Evolutionary conservation across 139 green algal species (phyloP).

Genomic region (Gonium pectorale): DNA sequence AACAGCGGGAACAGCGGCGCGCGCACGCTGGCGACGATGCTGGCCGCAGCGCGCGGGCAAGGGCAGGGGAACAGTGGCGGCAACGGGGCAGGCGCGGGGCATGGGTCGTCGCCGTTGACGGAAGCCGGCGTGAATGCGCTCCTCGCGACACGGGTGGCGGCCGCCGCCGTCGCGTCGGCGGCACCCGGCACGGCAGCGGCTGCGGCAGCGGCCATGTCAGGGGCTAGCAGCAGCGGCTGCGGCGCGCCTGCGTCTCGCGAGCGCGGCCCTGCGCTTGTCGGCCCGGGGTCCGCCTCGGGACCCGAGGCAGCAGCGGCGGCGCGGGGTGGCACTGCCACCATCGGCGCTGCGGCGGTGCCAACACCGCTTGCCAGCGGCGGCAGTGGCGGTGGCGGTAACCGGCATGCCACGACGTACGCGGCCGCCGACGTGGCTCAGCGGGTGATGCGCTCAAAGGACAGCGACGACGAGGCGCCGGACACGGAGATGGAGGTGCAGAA

Average conservation of each 20-base stretch:
- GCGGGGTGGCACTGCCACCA: too few relatives aligned
- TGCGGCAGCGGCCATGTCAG: neutral
- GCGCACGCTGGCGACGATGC: neutral
- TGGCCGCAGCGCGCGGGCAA: too few relatives aligned
- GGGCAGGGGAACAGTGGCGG: neutral
- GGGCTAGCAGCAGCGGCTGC: neutral
- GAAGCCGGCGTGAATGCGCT: neutral
- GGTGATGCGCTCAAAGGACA: constrained; percentile 20
- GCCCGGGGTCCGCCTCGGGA: too few relatives aligned
- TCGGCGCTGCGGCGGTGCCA: too few relatives aligned
- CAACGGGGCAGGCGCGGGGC: neutral
- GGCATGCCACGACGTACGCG: neutral
- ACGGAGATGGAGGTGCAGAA: too few relatives aligned
- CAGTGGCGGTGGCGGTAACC: neutral
- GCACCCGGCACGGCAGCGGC: neutral
- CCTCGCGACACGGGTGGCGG: neutral
- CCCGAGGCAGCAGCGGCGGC: neutral
- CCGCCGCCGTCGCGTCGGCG: neutral
- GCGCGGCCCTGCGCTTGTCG: too few relatives aligned
- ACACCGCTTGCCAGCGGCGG: neutral
- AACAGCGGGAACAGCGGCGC: too few relatives aligned
- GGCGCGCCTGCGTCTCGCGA: too few relatives aligned
- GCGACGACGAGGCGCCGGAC: constrained; percentile 18
- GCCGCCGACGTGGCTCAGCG: constrained; percentile 14
- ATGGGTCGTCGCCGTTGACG: neutral